Conservation (phyloP, 2,329 filamentous ascomycete genomes). For the Alternaria panax region DNA sequence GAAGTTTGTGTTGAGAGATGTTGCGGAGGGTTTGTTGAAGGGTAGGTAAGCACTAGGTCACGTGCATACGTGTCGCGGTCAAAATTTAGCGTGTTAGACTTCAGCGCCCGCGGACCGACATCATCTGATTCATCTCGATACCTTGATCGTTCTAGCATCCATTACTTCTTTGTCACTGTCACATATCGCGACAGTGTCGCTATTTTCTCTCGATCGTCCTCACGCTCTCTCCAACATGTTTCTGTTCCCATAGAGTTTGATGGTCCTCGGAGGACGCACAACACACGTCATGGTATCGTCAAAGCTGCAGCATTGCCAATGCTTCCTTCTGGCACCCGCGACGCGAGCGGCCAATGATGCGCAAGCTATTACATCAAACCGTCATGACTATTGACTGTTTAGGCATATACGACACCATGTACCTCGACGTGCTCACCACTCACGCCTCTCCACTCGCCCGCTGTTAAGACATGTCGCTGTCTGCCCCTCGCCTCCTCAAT, state of each 20-base stretch:
- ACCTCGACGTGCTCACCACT: constrained; percentile 14
- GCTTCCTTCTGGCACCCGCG: neutral
- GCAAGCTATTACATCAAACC: constrained; percentile 10
- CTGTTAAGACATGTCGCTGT: constrained; percentile 25
- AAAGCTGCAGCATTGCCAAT: constrained; percentile 7
- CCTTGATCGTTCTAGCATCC: neutral
- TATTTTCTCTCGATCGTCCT: neutral
- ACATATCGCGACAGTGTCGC: neutral
- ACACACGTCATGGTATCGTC: constrained; percentile 18
- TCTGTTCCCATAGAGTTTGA: neutral
- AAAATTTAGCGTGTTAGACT: neutral
- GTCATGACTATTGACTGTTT: constrained; percentile 24
- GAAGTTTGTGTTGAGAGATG: constrained; percentile 50
- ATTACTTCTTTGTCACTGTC: neutral
- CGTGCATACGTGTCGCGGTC: neutral
- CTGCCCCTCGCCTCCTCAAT: constrained; percentile 19
- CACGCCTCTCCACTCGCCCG: neutral
- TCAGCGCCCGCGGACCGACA: neutral
- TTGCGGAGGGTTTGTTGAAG: constrained; percentile 36
- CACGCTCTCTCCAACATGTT: too few relatives aligned
- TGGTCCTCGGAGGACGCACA: constrained; percentile 4
- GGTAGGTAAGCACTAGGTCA: constrained; percentile 9
- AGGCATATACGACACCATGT: constrained; percentile 7
- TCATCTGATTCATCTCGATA: neutral
- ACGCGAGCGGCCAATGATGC: constrained; percentile 14